Conservation (phyloP, 176 grass and related monocot genomes). For the Paspalum notatum region DNA sequence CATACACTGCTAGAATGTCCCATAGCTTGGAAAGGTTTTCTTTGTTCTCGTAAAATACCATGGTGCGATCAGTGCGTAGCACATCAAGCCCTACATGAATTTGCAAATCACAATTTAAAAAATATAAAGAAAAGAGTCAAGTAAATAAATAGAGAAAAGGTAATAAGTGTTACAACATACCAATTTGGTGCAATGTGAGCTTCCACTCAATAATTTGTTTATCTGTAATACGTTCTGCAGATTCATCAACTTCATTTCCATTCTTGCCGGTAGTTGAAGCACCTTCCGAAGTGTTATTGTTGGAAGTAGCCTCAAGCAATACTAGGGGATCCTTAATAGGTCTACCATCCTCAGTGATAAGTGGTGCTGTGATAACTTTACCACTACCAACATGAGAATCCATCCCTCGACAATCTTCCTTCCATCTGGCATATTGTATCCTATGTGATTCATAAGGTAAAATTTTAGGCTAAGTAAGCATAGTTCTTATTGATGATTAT, state of each 20-base stretch:
- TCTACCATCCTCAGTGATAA: conserved; percentile 84
- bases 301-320: conserved; percentile 74
- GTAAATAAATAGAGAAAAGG: conserved; percentile 35
- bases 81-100: conserved; percentile 84
- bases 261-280: conserved; percentile 30
- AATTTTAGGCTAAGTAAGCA: conserved; percentile 34
- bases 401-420: conserved; percentile 80
- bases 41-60: conserved; percentile 97
- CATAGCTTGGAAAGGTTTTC: conserved; percentile 98
- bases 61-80: conserved; percentile 88
- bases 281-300: conserved; percentile 36
- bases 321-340: conserved; percentile 95
- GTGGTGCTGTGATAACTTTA: conserved; percentile 86
- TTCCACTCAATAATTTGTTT: conserved; percentile 96
- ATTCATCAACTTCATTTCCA: conserved; percentile 31
- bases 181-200: conserved; percentile 97
- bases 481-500: not conserved
- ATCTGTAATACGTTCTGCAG: conserved; percentile 44
- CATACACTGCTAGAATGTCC: conserved; percentile 97
- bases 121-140: conserved; percentile 9
- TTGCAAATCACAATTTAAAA: conserved; percentile 34
- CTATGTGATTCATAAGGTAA: conserved; percentile 46
- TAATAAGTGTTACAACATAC: conserved; percentile 42
- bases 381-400: conserved; percentile 98
- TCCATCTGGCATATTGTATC: conserved; percentile 89